These are phyloP conservation scores for Dryas alaskensis DNA, from an alignment of 306 rosid genomes.

Conservation along the genomic window DNA sequence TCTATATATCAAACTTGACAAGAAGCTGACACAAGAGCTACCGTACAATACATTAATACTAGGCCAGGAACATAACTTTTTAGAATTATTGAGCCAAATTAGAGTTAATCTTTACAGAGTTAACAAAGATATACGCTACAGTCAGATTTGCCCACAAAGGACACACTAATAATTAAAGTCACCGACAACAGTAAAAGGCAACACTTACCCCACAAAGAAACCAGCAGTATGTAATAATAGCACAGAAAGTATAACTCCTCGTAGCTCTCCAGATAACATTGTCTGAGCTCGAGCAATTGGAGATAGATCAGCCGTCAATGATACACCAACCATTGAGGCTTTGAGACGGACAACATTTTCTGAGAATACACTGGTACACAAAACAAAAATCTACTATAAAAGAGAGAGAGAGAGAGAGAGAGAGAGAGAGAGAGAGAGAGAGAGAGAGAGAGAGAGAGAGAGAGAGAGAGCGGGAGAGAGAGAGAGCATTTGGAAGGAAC, in stretches of 20 bases:
- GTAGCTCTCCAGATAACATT: conserved; percentile 32
- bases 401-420: not conserved
- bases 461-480: not conserved
- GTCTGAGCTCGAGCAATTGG: conserved; percentile 7
- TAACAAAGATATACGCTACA: not conserved
- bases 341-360: conserved; percentile 37
- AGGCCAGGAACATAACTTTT: not conserved
- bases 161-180: not conserved
- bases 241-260: conserved; percentile 38
- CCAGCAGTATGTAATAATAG: conserved; percentile 36
- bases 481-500: not conserved
- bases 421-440: not conserved
- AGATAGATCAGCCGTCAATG: conserved; percentile 36
- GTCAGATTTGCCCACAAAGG: not conserved
- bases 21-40: not conserved
- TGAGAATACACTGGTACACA: conserved; percentile 37
- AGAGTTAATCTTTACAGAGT: not conserved
- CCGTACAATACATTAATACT: not conserved
- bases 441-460: conserved; percentile 1
- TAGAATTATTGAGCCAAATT: not conserved
- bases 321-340: conserved; percentile 22
- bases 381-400: not conserved
- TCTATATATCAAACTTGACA: not conserved
- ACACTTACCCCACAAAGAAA: conserved; percentile 43
- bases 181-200: not conserved